Evolutionary conservation across 805 yeast species (phyloP).

Genomic region (Metschnikowia arizonensis): DNA sequence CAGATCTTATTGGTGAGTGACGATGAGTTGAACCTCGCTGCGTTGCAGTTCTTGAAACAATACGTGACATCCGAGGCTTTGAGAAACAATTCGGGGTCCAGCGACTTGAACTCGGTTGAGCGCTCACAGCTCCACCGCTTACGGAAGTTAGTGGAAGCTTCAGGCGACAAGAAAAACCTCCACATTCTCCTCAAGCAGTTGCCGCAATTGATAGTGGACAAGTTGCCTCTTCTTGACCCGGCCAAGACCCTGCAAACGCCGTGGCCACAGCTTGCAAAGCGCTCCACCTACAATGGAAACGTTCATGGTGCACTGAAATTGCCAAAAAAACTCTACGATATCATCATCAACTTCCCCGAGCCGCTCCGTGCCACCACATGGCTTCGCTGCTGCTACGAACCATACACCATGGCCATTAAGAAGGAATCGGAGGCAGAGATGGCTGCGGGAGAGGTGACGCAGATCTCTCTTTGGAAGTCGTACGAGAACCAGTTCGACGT

Average conservation of each 20-base stretch:
- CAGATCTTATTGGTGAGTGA: slow-evolving; percentile 57
- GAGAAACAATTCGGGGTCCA: slow-evolving; percentile 23
- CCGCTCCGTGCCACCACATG: slow-evolving; percentile 91
- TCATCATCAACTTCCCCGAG: slow-evolving; percentile 65
- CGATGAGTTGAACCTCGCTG: slow-evolving; percentile 70
- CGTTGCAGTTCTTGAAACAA: slow-evolving; percentile 79
- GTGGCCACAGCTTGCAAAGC: slow-evolving; percentile 41
- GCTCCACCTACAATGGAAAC: slow-evolving; percentile 44
- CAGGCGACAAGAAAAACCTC: slow-evolving; percentile 45
- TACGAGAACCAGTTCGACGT: slow-evolving; percentile 83
- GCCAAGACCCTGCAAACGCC: slow-evolving; percentile 20
- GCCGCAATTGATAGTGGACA: slow-evolving; percentile 50
- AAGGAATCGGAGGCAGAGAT: slow-evolving; percentile 18
- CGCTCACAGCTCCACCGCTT: slow-evolving; percentile 34
- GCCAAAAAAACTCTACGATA: slow-evolving; percentile 50
- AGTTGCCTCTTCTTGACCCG: slow-evolving; percentile 35
- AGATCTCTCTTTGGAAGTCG: slow-evolving; percentile 91
- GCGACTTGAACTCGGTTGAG: slow-evolving; percentile 23
- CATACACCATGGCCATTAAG: slow-evolving; percentile 38
- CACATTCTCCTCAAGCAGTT: slow-evolving; percentile 54
- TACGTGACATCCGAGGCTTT: slow-evolving; percentile 60
- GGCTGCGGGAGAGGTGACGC: slow-evolving; percentile 77
- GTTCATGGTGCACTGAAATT: slow-evolving; percentile 66
- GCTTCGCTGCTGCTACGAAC: slow-evolving; percentile 89
- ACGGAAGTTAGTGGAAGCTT: slow-evolving; percentile 50